Evolutionary conservation across 2,329 filamentous ascomycete species (phyloP).

Genomic region (Teratosphaeria pseudoeucalypti): DNA sequence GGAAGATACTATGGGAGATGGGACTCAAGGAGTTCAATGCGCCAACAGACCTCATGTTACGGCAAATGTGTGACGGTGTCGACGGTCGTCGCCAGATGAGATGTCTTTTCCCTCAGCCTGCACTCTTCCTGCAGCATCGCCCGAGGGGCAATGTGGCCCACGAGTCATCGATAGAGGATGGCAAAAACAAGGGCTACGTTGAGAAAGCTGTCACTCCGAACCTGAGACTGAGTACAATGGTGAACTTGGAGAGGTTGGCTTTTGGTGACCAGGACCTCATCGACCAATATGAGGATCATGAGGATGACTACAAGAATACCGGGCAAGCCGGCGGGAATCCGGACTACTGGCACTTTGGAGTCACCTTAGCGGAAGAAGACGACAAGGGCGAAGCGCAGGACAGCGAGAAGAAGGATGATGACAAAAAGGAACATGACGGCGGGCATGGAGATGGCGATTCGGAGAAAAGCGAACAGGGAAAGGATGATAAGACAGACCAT

Average conservation of each 20-base stretch:
- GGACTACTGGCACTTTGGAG: not conserved
- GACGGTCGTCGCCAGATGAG: slow-evolving; percentile 23
- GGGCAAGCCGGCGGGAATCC: not conserved
- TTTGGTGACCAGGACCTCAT: slow-evolving; percentile 26
- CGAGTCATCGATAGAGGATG: slow-evolving; percentile 29
- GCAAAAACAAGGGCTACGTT: slow-evolving; percentile 17
- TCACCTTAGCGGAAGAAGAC: not conserved
- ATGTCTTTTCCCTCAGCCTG: slow-evolving; percentile 34
- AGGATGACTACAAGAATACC: not conserved
- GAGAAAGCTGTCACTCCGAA: slow-evolving; percentile 26
- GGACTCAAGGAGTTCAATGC: slow-evolving; percentile 32
- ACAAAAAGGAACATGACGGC: not conserved
- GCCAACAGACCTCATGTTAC: slow-evolving; percentile 27
- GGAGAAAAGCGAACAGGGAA: not conserved
- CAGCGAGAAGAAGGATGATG: not conserved
- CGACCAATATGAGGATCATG: slow-evolving; percentile 9
- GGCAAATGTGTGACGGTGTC: slow-evolving; percentile 21
- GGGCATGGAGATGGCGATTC: not conserved
- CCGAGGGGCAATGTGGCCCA: slow-evolving; percentile 25
- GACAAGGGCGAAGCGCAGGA: not conserved
- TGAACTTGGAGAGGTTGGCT: slow-evolving; percentile 33
- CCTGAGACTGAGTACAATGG: slow-evolving; percentile 31
- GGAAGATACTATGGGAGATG: slow-evolving; percentile 33
- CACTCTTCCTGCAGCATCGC: slow-evolving; percentile 39
- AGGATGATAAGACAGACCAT: not conserved